Evolutionary conservation across 1,284 basidiomycete genomes (phyloP).

Genomic region (Cryptococcus sp.): DNA sequence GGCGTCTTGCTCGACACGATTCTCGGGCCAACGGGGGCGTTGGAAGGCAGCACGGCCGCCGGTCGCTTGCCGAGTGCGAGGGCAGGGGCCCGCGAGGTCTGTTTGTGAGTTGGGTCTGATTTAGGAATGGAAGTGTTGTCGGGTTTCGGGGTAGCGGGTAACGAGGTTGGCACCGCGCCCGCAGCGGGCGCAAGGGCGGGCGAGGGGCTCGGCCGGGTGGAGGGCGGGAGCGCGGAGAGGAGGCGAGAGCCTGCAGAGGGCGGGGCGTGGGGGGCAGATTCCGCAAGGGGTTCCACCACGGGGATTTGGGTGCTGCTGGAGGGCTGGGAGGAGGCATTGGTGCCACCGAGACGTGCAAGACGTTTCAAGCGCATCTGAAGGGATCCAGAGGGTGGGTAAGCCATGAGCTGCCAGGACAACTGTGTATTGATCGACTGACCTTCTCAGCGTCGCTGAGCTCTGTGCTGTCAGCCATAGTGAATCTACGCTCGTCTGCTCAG

Average conservation of each 20-base stretch:
- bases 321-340: constrained; percentile 13
- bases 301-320: constrained; percentile 2
- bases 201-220: constrained; percentile 9
- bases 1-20: constrained; percentile 9
- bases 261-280: constrained; percentile 22
- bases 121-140: neutral
- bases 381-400: neutral
- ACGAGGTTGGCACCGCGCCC: too few relatives aligned
- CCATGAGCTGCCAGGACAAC: neutral
- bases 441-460: constrained; percentile 44
- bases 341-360: constrained; percentile 67
- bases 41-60: constrained; percentile 21
- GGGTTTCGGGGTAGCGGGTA: neutral
- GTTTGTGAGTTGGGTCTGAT: neutral
- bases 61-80: constrained; percentile 13
- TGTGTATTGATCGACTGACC: constrained; percentile 18
- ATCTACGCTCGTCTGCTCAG: neutral
- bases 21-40: constrained; percentile 17
- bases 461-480: constrained; percentile 27
- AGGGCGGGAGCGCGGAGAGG: constrained; percentile 8
- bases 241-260: constrained; percentile 38
- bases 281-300: neutral
- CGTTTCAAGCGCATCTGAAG: constrained; percentile 80
- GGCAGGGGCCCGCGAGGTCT: neutral
- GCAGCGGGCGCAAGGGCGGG: too few relatives aligned